Conservation (phyloP, 768 basidiomycete genomes). For the Mycena amicta region DNA sequence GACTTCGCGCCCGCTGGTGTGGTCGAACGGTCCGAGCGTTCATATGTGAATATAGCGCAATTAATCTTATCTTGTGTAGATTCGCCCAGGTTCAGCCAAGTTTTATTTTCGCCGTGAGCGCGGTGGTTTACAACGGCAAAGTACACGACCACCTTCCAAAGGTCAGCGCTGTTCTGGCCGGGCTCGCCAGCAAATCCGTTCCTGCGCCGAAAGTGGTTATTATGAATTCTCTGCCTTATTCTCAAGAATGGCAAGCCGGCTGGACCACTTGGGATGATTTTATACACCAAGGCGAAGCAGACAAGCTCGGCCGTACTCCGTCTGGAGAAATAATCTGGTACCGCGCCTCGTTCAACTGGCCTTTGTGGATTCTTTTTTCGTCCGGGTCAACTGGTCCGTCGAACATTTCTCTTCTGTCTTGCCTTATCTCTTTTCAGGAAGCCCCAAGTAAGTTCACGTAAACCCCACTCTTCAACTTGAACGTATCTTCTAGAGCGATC, state of each 20-base stretch:
- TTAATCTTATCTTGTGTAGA: constrained; percentile 32
- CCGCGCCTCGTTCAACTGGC: constrained; percentile 67
- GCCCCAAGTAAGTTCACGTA: constrained; percentile 54
- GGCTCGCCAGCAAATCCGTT: constrained; percentile 42
- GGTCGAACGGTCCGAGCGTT: constrained; percentile 56
- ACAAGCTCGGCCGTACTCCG: constrained; percentile 48
- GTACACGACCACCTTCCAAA: constrained; percentile 69
- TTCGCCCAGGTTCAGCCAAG: constrained; percentile 80
- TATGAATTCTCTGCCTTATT: constrained; percentile 47
- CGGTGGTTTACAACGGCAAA: constrained; percentile 76
- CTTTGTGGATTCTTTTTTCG: constrained; percentile 87
- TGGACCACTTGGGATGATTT: constrained; percentile 63
- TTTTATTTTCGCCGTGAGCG: constrained; percentile 73
- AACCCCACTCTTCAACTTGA: constrained; percentile 7
- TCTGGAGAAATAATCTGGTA: constrained; percentile 67
- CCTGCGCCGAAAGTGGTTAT: constrained; percentile 56
- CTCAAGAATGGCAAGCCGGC: constrained; percentile 43
- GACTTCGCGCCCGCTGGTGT: constrained; percentile 84
- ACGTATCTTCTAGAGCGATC: constrained; percentile 55
- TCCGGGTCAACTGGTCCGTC: constrained; percentile 76
- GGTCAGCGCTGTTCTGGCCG: constrained; percentile 53
- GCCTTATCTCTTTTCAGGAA: no score
- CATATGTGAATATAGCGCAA: no score
- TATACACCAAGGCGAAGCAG: constrained; percentile 45
- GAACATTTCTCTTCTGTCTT: no score